Conservation (phyloP, 2,329 filamentous ascomycete genomes). For the Hypoxylon sp. region DNA sequence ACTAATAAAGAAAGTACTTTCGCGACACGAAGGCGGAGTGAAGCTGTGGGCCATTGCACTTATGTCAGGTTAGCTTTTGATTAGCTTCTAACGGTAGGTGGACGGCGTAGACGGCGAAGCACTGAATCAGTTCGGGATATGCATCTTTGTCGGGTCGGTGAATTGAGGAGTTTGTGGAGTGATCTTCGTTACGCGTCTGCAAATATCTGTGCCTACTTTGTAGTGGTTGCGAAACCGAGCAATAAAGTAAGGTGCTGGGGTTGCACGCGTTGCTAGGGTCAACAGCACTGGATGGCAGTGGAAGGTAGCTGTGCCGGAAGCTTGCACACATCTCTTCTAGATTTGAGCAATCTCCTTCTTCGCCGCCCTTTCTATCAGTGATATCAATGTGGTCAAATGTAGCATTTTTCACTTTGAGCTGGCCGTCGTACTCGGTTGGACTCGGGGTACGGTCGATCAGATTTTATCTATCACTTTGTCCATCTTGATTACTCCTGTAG, state of each 20-base stretch:
- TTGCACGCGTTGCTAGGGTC: conserved; percentile 27
- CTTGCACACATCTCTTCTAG: conserved; percentile 15
- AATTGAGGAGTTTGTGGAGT: conserved; percentile 26
- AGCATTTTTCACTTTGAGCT: conserved; percentile 20
- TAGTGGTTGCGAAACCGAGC: conserved; percentile 22
- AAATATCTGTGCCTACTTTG: conserved; percentile 14
- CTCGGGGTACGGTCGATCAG: conserved; percentile 21
- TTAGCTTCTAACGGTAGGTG: conserved; percentile 23
- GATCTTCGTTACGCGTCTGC: conserved; percentile 14
- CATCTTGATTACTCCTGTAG: conserved; percentile 8
- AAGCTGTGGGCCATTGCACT: conserved; percentile 26
- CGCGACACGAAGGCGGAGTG: conserved; percentile 29
- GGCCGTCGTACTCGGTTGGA: conserved; percentile 21
- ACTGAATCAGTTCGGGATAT: conserved; percentile 17
- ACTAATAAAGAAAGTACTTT: conserved; percentile 31
- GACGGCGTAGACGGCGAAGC: conserved; percentile 25
- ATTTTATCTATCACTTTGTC: conserved; percentile 12
- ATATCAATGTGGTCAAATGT: conserved; percentile 33
- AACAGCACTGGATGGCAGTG: conserved; percentile 14
- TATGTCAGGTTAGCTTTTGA: conserved; percentile 24
- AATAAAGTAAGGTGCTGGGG: conserved; percentile 35
- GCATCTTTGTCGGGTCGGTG: conserved; percentile 23
- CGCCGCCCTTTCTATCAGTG: conserved; percentile 13
- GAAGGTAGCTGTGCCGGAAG: conserved; percentile 24
- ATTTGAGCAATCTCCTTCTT: conserved; percentile 13